A percentile compares a stretch with the other conserved stretches of the same genome.
Conservation (phyloP, 2,329 filamentous ascomycete genomes). For the Sclerotinia borealis region DNA sequence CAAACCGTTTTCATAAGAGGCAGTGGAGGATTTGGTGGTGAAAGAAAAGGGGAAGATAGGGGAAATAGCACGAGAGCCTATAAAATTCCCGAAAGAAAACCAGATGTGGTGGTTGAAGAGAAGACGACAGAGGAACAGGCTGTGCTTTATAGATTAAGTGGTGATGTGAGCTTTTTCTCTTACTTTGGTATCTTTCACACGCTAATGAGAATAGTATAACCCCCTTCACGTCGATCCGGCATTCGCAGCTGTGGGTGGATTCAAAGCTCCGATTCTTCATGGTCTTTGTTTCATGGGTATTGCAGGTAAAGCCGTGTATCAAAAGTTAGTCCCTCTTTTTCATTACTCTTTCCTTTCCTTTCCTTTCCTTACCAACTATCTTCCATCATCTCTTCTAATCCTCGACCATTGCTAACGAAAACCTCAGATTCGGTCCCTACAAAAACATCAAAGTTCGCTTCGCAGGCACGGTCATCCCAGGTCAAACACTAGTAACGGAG, state of each 20-base stretch:
- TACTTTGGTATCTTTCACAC: too few species aligned
- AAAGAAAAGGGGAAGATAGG: slow-evolving; percentile 68
- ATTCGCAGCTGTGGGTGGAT: slow-evolving; percentile 92
- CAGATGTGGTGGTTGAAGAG: slow-evolving; percentile 80
- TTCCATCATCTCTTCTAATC: background rate
- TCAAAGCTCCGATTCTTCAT: slow-evolving; percentile 90
- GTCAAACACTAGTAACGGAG: slow-evolving; percentile 85
- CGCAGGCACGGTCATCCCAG: slow-evolving; percentile 76
- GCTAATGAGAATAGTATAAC: slow-evolving; percentile 21
- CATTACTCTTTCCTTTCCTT: background rate
- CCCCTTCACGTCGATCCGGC: slow-evolving; percentile 92
- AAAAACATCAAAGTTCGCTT: slow-evolving; percentile 93
- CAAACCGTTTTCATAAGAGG: slow-evolving; percentile 88
- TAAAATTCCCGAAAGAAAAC: slow-evolving; percentile 66
- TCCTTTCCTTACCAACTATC: background rate
- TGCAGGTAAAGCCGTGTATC: slow-evolving; percentile 81
- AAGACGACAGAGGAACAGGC: slow-evolving; percentile 87
- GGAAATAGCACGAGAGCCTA: slow-evolving; percentile 76
- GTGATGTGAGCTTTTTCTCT: slow-evolving; percentile 64
- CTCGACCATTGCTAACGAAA: background rate
- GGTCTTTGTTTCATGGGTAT: slow-evolving; percentile 95
- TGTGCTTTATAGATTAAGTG: slow-evolving; percentile 84
- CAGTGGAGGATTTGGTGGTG: slow-evolving; percentile 82
- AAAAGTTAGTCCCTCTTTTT: slow-evolving; percentile 45
- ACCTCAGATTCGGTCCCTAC: slow-evolving; percentile 55